A percentile compares a stretch with the other conserved stretches of the same genome.
Evolutionary conservation across 371 early-diverging fungal genomes (phyloP).

Genomic region (Lichtheimia ramosa): DNA sequence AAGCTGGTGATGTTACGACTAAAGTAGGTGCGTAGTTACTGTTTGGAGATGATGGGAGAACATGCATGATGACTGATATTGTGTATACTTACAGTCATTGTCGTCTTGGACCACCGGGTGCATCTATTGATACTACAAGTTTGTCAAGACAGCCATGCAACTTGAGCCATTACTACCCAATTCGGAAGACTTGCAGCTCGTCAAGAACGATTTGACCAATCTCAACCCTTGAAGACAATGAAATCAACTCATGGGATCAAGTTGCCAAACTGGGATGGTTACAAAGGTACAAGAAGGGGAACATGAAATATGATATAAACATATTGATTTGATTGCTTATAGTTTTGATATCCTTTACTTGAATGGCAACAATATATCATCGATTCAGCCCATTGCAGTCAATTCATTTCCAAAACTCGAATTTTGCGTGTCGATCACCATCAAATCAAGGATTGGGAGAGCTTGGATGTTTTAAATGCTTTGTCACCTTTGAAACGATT

Average conservation of each 20-base stretch:
- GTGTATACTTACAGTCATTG: conserved; percentile 6
- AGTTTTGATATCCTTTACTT: conserved; percentile 49
- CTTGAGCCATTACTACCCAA: conserved; percentile 53
- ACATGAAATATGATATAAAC: not conserved
- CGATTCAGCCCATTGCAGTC: conserved; percentile 9
- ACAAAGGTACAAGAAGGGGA: conserved; percentile 38
- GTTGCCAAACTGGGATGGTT: conserved; percentile 46
- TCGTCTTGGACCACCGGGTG: conserved; percentile 35
- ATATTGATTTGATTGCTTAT: not conserved
- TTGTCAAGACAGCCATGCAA: conserved; percentile 27
- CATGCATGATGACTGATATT: no score
- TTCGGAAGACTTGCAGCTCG: conserved; percentile 67
- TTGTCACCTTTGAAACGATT: conserved; percentile 38
- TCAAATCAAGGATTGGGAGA: conserved; percentile 34
- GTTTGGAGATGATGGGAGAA: no score
- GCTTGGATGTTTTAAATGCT: conserved; percentile 46
- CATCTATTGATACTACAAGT: conserved; percentile 9
- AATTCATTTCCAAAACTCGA: conserved; percentile 27
- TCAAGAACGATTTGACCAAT: conserved; percentile 50
- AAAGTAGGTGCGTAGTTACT: conserved; percentile 38
- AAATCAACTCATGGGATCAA: conserved; percentile 56
- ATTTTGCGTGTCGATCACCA: conserved; percentile 50
- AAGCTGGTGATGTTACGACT: conserved; percentile 62
- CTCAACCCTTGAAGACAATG: conserved; percentile 61
- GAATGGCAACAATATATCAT: conserved; percentile 44